Evolutionary conservation across 768 basidiomycete species (phyloP), one percentile per base, ranked within the genome.

Genomic region (Mycena galopus): DNA sequence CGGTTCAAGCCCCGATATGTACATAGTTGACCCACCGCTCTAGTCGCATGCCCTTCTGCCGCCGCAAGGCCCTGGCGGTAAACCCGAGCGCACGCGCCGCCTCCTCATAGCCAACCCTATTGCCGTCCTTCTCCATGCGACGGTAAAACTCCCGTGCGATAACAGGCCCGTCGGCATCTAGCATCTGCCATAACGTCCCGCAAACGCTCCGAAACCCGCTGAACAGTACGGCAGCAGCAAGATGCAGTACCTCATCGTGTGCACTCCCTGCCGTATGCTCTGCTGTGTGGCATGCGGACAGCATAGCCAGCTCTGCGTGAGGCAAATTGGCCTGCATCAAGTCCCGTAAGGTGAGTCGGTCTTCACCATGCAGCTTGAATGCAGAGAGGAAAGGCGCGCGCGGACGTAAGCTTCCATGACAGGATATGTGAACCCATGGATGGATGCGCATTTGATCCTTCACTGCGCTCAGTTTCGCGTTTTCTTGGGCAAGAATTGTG

Each of bases 351-450:
- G 35, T 37, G 35, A 37, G 35, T 37, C 35, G 23, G 21, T 50
- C 17, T 8, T 32, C 44, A 6, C 39, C 44, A n/a, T 62, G 12
- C 2, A 62, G 61, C 7, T 21, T 21, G 29, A 62, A 21, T 17
- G 61, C 29, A 10, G 61, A 62, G 19, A 47, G 17, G 9, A 62
- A 32, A 11, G 61, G 61, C 19, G 29, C 27, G 16, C 30, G 9
- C 27, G 11, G 44, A 30, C 29, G 37, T 14, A 17, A 8, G 30
- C 44, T 2, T 17, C 32, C 61, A 33, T 62, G 61, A 27, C 29
- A 21, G 7, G 61, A 42, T n/a, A 62, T 47, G 21, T 62, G 61
- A 23, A 62, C 44, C 61, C 61, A 62, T 5, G 61, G n/a, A 23
- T 60, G 37, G 14, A 27, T n/a, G 42, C 19, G 44, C 44, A 37